Base-by-base conservation (phyloP, 805 yeast genomes). In the Saturnispora mendoncae region DNA sequence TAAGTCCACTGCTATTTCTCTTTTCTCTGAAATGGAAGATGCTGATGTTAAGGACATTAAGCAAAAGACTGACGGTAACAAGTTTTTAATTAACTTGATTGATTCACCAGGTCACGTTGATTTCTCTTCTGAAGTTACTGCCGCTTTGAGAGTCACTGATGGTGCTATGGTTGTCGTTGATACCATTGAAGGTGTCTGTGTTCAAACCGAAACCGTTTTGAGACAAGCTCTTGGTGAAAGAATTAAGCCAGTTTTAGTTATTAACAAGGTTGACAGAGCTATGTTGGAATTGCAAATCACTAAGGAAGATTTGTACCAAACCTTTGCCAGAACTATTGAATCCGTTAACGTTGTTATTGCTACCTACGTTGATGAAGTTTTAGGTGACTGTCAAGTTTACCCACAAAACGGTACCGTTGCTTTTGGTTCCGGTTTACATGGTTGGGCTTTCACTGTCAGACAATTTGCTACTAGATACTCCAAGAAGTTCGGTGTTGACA, bases 21-120 rank as follows among this genome's bases (percentile, higher is more conserved):
- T 90, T 67, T 90, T 71, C 78, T 78, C 97, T 60, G 81, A 84
- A 68, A 78, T 87, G 82, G 59, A 63, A 44, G 94, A 84, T 44
- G 94, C 84, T 42, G 95, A 86, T 64, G 79, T 74, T 53, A 83
- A 82, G 69, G 85, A 79, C 59, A 90, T 92, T 76, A 75, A 80
- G 70, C 97, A 92, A 76, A 79, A 83, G 73, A 80, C 92, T 53
- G 82, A 67, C 17, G 97, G 97, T 71, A 84, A 76, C 81, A 80
- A 81, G 68, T 90, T 90, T 81, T 83, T 90, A 75, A 80, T 90
- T 60, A 90, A 90, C 86, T 80, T 90, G 80, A 90, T 90, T 62
- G 98, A 90, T 72, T 92, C 98, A 59, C 98, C 98, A 74, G 98
- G 98, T 84, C 98, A 90, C 97, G 97, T 90, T 80, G 98, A 90